A percentile compares a stretch with the other conserved stretches of the same genome.
phyloP scores from a whole-genome alignment of 805 yeast genomes.

The Kluyveromyces aestuarii region DNA sequence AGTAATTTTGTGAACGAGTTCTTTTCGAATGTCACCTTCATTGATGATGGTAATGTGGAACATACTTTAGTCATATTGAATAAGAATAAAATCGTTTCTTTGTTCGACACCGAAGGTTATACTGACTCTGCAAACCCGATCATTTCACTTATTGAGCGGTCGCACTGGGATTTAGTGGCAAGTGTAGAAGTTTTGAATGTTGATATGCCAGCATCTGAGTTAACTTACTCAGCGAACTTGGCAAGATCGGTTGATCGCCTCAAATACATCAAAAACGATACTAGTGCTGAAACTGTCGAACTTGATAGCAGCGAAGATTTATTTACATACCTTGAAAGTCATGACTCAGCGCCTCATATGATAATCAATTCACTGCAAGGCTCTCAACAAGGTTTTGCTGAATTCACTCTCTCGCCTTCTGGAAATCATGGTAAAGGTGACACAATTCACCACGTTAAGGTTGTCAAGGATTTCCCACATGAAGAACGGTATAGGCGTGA shows the following conservation, averaged over 20 bases:
- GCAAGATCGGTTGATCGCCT: constrained; percentile 13
- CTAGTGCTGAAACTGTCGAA: neutral
- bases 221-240: constrained; percentile 23
- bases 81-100: constrained; percentile 10
- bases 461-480: constrained; percentile 13
- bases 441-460: constrained; percentile 22
- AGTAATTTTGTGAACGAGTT: constrained; percentile 16
- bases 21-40: constrained; percentile 33
- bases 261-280: constrained; percentile 3
- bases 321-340: neutral
- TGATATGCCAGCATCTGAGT: constrained; percentile 1
- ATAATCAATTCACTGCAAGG: constrained; percentile 19
- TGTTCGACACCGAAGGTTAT: neutral
- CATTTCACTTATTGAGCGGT: constrained; percentile 4
- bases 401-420: constrained; percentile 32
- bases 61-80: constrained; percentile 11
- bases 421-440: constrained; percentile 42
- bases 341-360: constrained; percentile 11
- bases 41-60: constrained; percentile 34
- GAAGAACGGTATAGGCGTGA: constrained; percentile 6
- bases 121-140: neutral
- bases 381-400: constrained; percentile 39
- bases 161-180: constrained; percentile 7
- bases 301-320: neutral
- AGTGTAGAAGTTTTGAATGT: neutral